Evolutionary conservation across 1,284 basidiomycete genomes (phyloP), one percentile per base, ranked within the genome.

Genomic region (Apiotrichum montevideense): DNA sequence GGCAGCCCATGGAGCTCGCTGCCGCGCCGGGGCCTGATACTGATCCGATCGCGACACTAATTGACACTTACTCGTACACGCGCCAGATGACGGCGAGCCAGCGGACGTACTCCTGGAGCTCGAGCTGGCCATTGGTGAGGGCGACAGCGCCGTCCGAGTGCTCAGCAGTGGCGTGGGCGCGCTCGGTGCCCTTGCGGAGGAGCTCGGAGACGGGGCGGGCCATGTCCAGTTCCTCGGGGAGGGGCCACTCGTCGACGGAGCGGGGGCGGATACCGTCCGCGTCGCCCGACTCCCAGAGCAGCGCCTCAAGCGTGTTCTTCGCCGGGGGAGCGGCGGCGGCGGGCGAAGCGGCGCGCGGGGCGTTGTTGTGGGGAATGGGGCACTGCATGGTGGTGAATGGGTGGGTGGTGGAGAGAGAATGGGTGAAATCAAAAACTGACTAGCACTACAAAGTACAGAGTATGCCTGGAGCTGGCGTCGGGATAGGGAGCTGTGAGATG

Each of bases 81-180:
- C 87, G 82, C 83, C 85, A 88, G 8, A 90, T 80, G 78, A 87
- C 84, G 78, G 86, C 84, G 42, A 88, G 79, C 75, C 84, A 88
- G 47, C 82, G 80, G 15, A 85, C 74, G 70, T 88, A 88, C 68
- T 88, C 86, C 44, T 82, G 80, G 66, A 81, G 80, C 56, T 79
- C 78, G 42, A 88, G 79, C 64, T 82, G 78, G 13, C 87, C 87
- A 50, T 80, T 80, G 21, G 84, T 78, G 46, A 89, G 78, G 52
- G 81, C 35, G 37, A 77, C 78, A 1, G 86, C 87, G 34, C 83
- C 85, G 33, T 78, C 72, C 65, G 82, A 85, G 61, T 81, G 80
- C 68, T 84, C 83, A 15, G 84, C 83, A n/a, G 77, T 72, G 53
- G 84, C 80, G 70, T 88, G 87, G 0, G 83, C 83, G 51, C 80